phyloP scores from a whole-genome alignment of 2,329 filamentous ascomycete species.

The Tolypocladium cylindrosporum region DNA sequence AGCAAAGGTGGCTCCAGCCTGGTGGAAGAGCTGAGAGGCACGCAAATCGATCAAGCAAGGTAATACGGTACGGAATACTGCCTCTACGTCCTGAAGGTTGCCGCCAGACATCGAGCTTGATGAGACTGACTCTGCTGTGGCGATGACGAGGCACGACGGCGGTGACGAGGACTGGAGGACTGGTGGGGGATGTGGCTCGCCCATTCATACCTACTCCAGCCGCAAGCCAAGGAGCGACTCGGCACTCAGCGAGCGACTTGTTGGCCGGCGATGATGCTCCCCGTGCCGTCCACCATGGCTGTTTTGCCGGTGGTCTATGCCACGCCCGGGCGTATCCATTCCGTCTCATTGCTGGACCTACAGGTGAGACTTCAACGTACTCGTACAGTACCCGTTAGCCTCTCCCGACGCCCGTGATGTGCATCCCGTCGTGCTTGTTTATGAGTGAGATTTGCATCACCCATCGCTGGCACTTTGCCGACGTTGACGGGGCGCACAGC shows the following conservation, averaged over 20 bases:
- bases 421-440: neutral
- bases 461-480: neutral
- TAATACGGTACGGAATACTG: neutral
- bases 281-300: neutral
- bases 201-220: neutral
- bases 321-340: neutral
- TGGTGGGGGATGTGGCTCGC: neutral
- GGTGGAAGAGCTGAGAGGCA: neutral
- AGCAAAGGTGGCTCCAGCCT: neutral
- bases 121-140: neutral
- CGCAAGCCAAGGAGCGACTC: neutral
- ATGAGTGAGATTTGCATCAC: neutral
- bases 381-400: neutral
- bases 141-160: neutral
- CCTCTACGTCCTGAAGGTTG: neutral
- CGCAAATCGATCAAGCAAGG: neutral
- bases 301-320: neutral
- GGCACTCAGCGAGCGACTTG: neutral
- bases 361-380: neutral
- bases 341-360: neutral
- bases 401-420: neutral
- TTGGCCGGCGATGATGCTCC: neutral
- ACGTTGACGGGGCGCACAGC: neutral
- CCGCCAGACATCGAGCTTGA: neutral
- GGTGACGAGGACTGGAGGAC: neutral